Evolutionary conservation across 805 yeast species (phyloP).

Genomic region (Zygosaccharomyces lentus): DNA sequence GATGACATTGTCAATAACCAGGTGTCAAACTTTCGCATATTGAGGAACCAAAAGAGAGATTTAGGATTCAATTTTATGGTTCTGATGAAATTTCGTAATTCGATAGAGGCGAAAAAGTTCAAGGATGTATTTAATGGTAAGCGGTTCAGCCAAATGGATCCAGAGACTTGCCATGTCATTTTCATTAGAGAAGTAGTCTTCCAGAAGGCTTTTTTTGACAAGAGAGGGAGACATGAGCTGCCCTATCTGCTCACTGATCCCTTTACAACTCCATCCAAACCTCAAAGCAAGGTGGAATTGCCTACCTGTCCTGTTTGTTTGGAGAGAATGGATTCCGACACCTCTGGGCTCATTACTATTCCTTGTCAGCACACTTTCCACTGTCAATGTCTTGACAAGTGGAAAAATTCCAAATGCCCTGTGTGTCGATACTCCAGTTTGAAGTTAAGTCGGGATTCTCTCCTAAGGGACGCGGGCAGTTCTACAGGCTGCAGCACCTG

Average conservation of each 20-base stretch:
- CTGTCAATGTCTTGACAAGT: slow-evolving; percentile 78
- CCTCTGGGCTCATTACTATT: slow-evolving; percentile 79
- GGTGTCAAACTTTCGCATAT: slow-evolving; percentile 67
- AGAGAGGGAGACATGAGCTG: slow-evolving; percentile 36
- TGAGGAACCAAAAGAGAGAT: slow-evolving; percentile 57
- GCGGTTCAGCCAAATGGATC: slow-evolving; percentile 80
- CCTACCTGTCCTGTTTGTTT: slow-evolving; percentile 94
- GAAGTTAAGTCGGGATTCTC: slow-evolving; percentile 26
- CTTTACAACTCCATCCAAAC: slow-evolving; percentile 43
- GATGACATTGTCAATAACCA: slow-evolving; percentile 54
- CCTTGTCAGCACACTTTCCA: slow-evolving; percentile 94
- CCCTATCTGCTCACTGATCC: slow-evolving; percentile 75
- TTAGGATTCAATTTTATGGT: slow-evolving; percentile 60
- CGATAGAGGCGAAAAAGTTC: slow-evolving; percentile 56
- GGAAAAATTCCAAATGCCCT: slow-evolving; percentile 90
- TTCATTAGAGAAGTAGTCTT: slow-evolving; percentile 59
- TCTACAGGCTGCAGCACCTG: slow-evolving; percentile 51
- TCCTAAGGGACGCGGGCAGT: slow-evolving; percentile 29
- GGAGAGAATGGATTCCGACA: slow-evolving; percentile 76
- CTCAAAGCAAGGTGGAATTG: slow-evolving; percentile 46
- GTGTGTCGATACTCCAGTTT: slow-evolving; percentile 75
- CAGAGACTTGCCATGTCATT: slow-evolving; percentile 77
- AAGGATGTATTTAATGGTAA: slow-evolving; percentile 64
- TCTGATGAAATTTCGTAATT: slow-evolving; percentile 63
- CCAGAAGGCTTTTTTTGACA: slow-evolving; percentile 26